Conservation (phyloP, 306 rosid genomes). For the Macrotyloma uniflorum region DNA sequence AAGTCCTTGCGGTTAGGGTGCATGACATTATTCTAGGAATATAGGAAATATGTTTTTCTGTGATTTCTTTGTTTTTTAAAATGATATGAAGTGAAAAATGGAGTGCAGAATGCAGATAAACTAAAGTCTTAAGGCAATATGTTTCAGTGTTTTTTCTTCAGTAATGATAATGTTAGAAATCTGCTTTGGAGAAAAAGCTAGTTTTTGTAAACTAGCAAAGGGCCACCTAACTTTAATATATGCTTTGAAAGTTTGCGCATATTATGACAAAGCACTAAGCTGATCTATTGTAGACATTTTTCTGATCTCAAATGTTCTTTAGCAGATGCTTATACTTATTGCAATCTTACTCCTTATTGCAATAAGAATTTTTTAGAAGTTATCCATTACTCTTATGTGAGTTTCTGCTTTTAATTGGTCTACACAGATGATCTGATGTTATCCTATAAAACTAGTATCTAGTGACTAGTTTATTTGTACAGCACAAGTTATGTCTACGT, state of each 20-base stretch:
- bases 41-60: background rate
- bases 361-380: background rate
- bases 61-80: background rate
- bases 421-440: background rate
- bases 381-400: background rate
- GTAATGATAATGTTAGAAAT: background rate
- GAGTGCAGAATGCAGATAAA: background rate
- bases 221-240: background rate
- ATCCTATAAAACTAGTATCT: background rate
- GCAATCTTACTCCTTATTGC: background rate
- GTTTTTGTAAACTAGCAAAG: background rate
- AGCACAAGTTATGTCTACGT: background rate
- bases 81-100: background rate
- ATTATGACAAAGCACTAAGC: background rate
- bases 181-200: background rate
- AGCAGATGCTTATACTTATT: background rate
- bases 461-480: slow-evolving; percentile 18
- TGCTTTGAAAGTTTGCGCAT: background rate
- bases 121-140: background rate
- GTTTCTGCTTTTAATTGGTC: background rate
- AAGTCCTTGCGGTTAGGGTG: background rate
- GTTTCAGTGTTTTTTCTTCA: background rate
- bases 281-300: background rate
- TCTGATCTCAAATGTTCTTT: background rate
- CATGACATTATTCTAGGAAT: background rate